A percentile compares a stretch with the other conserved stretches of the same genome.
phyloP scores from a whole-genome alignment of 1,139 yeast genomes.

The Yamadazyma mexicana region DNA sequence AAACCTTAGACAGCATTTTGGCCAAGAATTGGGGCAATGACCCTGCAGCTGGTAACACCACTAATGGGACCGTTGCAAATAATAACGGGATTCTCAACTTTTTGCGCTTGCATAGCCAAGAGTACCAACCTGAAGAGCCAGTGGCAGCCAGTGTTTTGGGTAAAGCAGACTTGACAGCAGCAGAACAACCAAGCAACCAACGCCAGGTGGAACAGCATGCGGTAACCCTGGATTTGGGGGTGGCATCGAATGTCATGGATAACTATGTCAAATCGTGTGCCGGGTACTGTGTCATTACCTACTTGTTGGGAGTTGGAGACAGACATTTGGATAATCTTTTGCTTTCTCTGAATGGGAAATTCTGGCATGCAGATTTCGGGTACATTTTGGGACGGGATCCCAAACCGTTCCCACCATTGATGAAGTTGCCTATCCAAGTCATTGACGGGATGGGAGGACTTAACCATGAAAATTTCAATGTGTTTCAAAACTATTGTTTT shows the following conservation, averaged over 20 bases:
- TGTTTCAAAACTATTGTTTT: constrained; percentile 90
- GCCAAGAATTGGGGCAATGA: constrained; percentile 52
- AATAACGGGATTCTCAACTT: constrained; percentile 65
- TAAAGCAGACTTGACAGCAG: constrained; percentile 8
- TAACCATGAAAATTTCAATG: constrained; percentile 76
- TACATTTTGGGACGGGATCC: constrained; percentile 96
- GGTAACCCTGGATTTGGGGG: constrained; percentile 63
- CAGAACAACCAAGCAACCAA: background rate
- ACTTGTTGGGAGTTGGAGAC: constrained; percentile 93
- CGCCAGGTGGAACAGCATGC: constrained; percentile 25
- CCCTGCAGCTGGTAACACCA: constrained; percentile 8
- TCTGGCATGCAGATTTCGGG: constrained; percentile 97
- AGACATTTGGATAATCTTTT: constrained; percentile 90
- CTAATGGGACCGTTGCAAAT: constrained; percentile 3
- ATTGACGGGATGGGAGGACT: constrained; percentile 98
- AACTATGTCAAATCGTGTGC: constrained; percentile 95
- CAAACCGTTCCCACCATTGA: constrained; percentile 96
- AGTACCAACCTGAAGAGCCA: constrained; percentile 27
- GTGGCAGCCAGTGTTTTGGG: constrained; percentile 29
- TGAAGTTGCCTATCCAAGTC: constrained; percentile 96
- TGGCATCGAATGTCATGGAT: constrained; percentile 79
- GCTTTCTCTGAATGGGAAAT: constrained; percentile 71
- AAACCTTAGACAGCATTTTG: constrained; percentile 80
- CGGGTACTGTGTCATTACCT: constrained; percentile 96
- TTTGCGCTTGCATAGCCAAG: constrained; percentile 64